Base-by-base conservation (phyloP, 2,329 filamentous ascomycete species). In the Claviceps quebecensis region DNA sequence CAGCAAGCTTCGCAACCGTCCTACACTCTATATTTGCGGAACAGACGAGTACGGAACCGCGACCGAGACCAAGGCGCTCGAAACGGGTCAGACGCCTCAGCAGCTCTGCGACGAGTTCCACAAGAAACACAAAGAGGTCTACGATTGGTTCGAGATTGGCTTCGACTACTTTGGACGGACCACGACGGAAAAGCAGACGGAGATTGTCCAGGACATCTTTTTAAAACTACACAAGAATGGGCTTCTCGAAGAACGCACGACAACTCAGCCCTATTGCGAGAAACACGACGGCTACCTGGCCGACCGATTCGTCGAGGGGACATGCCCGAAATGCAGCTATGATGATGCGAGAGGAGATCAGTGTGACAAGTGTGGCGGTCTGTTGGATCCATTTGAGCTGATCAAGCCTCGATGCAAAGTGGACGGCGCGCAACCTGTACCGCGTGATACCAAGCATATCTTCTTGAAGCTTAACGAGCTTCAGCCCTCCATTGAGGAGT, bases 101-200 rank as follows among this genome's bases (percentile, higher is more conserved):
- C 78, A 90, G 63, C 80, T 97, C 13, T 96, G 91, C 72, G 81
- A 86, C 69, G 94, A 96, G 72, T 96, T 94, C 73, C 87, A 94
- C 71, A 81, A 81, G 61, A 81, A 95, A 53, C 91, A 96, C 70
- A 82, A 88, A 61, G 87, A 86, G 47, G 85, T 96, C 58, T 97
- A 97, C 69, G 80, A 94, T 67, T 96, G 91, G 88, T 98, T 98
- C 72, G 81, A 89, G 63, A 91, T 97, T 63, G 83, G 79, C 53
- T 97, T 97, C 65, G 91, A 97, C 70, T 84, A 90, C 68, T 98
- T 97, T 65, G 93, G 90, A 56, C 84, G 90, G 54, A 97, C 93
- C 5, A 88, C 90, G 3, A 97, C 91, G 17, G 70, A 79, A 51
- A 80, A 93, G 61, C 93, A 97, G 69, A 96, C 89, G 22, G 80